Percentiles rank a stretch among this genome's conserved stretches.
These are phyloP conservation scores for Rasamsonia emersonii DNA, from an alignment of 2,329 filamentous ascomycete genomes.

Conservation along the genomic window DNA sequence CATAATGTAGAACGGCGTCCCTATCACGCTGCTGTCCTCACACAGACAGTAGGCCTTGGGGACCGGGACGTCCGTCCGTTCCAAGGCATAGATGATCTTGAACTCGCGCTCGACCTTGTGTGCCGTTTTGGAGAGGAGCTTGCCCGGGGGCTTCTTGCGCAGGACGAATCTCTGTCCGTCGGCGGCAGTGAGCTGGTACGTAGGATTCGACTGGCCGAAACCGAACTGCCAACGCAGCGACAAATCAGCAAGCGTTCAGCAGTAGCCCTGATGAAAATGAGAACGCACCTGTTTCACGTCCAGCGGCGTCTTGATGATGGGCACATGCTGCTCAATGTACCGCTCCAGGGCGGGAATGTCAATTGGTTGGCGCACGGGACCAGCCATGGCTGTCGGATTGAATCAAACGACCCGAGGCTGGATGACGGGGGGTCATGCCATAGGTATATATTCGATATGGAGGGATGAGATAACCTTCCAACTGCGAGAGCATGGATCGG, in stretches of 20 bases:
- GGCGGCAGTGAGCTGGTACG: conserved; percentile 76
- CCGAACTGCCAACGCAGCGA: conserved; percentile 72
- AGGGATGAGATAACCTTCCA: no score
- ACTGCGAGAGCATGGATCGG: no score
- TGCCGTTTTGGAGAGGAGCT: conserved; percentile 83
- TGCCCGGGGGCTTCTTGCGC: conserved; percentile 96
- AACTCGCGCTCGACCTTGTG: conserved; percentile 97
- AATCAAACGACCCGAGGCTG: no score
- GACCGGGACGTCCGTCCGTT: conserved; percentile 72
- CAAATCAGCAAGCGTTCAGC: not conserved
- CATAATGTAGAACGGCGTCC: conserved; percentile 96
- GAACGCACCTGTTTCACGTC: conserved; percentile 73
- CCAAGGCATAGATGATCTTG: conserved; percentile 76
- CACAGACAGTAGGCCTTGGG: conserved; percentile 78
- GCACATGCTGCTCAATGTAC: conserved; percentile 71
- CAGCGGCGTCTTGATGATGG: conserved; percentile 71
- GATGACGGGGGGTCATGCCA: no score
- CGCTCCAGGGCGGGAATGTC: conserved; percentile 69
- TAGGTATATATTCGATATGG: not conserved
- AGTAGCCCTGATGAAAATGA: not conserved
- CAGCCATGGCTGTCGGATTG: conserved; percentile 59
- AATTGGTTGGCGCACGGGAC: conserved; percentile 81
- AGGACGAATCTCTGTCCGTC: conserved; percentile 69
- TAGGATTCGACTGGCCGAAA: conserved; percentile 95
- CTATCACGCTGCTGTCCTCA: conserved; percentile 69